phyloP scores from a whole-genome alignment of 768 basidiomycete genomes.

The Solioccasus polychromus region DNA sequence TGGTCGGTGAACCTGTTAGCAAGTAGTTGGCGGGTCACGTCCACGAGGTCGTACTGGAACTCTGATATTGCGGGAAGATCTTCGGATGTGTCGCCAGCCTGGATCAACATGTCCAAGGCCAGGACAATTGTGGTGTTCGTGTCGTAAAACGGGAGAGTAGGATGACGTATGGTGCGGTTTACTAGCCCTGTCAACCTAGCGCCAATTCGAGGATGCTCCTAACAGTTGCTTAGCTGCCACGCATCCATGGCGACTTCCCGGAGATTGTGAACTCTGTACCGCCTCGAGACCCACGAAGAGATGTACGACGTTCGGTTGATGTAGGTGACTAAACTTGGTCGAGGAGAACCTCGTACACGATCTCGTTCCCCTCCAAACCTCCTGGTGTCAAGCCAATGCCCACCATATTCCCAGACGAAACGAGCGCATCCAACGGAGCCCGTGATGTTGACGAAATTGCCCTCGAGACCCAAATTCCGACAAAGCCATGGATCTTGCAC shows the following conservation, averaged over 20 bases:
- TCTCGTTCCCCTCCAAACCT: slow-evolving; percentile 43
- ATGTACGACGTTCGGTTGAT: slow-evolving; percentile 33
- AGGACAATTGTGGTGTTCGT: slow-evolving; percentile 63
- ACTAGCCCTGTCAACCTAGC: slow-evolving; percentile 34
- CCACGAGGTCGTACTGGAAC: slow-evolving; percentile 38
- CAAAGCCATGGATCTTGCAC: slow-evolving; percentile 41
- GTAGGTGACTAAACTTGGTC: slow-evolving; percentile 41
- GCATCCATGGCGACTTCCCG: slow-evolving; percentile 29
- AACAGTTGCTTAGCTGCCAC: slow-evolving; percentile 36
- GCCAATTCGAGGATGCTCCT: slow-evolving; percentile 39
- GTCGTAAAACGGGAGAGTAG: slow-evolving; percentile 36
- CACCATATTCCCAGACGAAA: slow-evolving; percentile 31
- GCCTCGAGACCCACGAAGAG: slow-evolving; percentile 33
- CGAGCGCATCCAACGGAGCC: slow-evolving; percentile 33
- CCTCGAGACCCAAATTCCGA: slow-evolving; percentile 39
- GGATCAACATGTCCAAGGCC: slow-evolving; percentile 67
- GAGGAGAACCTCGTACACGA: slow-evolving; percentile 39
- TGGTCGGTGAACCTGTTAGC: slow-evolving; percentile 36
- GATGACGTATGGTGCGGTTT: slow-evolving; percentile 31
- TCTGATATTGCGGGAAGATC: slow-evolving; percentile 27
- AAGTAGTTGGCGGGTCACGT: slow-evolving; percentile 39
- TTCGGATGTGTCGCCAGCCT: slow-evolving; percentile 17
- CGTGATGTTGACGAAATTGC: slow-evolving; percentile 36
- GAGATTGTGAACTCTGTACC: slow-evolving; percentile 30
- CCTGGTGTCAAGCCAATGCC: slow-evolving; percentile 40